phyloP scores from a whole-genome alignment of 1,284 basidiomycete genomes.

The Earliella scabrosa region DNA sequence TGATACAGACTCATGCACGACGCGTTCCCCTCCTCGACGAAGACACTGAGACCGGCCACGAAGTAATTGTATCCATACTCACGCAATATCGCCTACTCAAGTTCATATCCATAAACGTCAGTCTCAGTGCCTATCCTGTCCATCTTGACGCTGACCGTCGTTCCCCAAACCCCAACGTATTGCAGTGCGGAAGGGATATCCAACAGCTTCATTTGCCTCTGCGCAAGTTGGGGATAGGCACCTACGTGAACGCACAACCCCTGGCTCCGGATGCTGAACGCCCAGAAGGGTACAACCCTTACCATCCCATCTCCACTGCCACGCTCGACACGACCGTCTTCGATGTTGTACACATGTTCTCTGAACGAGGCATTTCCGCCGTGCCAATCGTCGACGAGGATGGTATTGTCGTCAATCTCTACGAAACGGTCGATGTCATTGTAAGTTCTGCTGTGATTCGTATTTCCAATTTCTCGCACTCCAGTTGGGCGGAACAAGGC shows the following conservation, averaged over 20 bases:
- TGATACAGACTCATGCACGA: slow-evolving; percentile 96
- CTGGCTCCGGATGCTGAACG: slow-evolving; percentile 41
- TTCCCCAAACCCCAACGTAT: slow-evolving; percentile 5
- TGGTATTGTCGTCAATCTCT: slow-evolving; percentile 94
- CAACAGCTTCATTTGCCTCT: slow-evolving; percentile 80
- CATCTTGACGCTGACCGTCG: slow-evolving; percentile 11
- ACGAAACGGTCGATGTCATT: slow-evolving; percentile 99
- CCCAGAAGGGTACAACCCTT: slow-evolving; percentile 65
- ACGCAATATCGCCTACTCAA: slow-evolving; percentile 99
- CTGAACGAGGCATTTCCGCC: slow-evolving; percentile 92
- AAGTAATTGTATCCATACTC: slow-evolving; percentile 94
- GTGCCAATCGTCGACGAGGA: slow-evolving; percentile 96
- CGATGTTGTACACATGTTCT: slow-evolving; percentile 99
- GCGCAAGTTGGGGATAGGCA: slow-evolving; percentile 90
- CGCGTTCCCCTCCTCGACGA: slow-evolving; percentile 93
- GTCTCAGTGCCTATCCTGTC: slow-evolving; percentile 32
- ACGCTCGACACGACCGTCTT: slow-evolving; percentile 93
- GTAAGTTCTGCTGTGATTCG: slow-evolving; percentile 53
- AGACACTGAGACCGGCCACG: slow-evolving; percentile 93
- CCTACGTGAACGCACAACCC: slow-evolving; percentile 70
- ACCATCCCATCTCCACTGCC: slow-evolving; percentile 91
- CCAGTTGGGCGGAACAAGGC: not conserved
- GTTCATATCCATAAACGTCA: slow-evolving; percentile 97
- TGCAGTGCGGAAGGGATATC: slow-evolving; percentile 74
- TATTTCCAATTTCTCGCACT: slow-evolving; percentile 9